Percentiles rank a stretch among this genome's conserved stretches.
Evolutionary conservation across 2,329 filamentous ascomycete genomes (phyloP).

Genomic region (Xylaria sp.): DNA sequence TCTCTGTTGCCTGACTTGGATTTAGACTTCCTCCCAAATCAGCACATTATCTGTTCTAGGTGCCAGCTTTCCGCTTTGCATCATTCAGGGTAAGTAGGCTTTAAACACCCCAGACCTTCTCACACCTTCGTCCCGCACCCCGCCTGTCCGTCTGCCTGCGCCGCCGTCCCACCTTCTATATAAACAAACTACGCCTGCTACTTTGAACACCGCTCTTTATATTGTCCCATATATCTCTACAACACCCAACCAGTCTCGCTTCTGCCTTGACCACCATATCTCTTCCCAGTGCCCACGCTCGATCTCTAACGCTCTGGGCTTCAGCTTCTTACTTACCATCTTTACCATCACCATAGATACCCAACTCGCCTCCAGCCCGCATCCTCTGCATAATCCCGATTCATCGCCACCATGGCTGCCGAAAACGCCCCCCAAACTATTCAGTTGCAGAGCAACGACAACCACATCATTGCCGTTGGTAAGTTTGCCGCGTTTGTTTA

Average conservation of each 20-base stretch:
- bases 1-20: neutral
- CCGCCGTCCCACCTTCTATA: neutral
- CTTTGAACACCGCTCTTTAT: neutral
- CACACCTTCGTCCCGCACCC: neutral
- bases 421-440: slow-evolving; percentile 44
- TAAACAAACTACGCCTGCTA: neutral
- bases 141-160: neutral
- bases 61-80: neutral
- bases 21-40: too few species aligned
- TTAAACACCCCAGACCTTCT: neutral
- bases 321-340: slow-evolving; percentile 12
- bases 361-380: neutral
- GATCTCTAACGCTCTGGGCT: neutral
- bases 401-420: slow-evolving; percentile 23
- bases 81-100: neutral
- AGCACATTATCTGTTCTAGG: too few species aligned
- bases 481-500: slow-evolving; percentile 37
- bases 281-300: neutral
- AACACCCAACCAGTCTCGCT: neutral
- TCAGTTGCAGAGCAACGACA: slow-evolving; percentile 59
- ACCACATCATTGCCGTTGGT: slow-evolving; percentile 53
- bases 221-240: neutral
- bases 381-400: neutral
- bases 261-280: neutral
- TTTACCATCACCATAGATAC: neutral